Conservation (phyloP, 2,329 filamentous ascomycete species). For the Lasiodiplodia hormozganensis region DNA sequence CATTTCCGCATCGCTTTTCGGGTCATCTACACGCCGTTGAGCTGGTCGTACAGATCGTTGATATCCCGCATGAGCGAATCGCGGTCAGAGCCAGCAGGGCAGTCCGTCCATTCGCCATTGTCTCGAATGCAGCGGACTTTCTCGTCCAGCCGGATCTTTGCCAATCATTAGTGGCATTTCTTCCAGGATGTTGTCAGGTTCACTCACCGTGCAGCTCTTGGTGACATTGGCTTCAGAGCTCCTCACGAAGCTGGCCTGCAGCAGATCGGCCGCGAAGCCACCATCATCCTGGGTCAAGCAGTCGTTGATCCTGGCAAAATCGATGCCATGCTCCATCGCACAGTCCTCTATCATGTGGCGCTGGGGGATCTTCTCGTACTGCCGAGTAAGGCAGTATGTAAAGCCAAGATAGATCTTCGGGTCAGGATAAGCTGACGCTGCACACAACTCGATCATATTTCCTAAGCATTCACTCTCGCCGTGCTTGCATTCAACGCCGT, state of each 20-base stretch:
- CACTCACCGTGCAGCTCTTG: conserved; percentile 53
- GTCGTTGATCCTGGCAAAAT: conserved; percentile 79
- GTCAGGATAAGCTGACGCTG: conserved; percentile 42
- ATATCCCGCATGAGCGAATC: conserved; percentile 80
- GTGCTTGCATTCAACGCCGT: conserved; percentile 87
- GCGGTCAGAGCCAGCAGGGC: conserved; percentile 70
- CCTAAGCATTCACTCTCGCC: conserved; percentile 90
- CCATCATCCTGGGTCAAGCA: conserved; percentile 82
- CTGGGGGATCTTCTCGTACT: conserved; percentile 80
- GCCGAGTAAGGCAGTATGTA: conserved; percentile 82
- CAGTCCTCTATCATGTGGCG: conserved; percentile 83
- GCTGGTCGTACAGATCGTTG: conserved; percentile 66
- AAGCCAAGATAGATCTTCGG: conserved; percentile 91
- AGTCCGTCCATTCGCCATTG: conserved; percentile 78
- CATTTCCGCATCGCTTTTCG: background rate
- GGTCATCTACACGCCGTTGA: conserved; percentile 17
- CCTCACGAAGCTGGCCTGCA: conserved; percentile 71
- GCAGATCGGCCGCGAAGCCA: conserved; percentile 70
- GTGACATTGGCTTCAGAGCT: conserved; percentile 58
- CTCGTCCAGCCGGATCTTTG: conserved; percentile 67
- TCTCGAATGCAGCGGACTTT: conserved; percentile 86
- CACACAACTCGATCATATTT: conserved; percentile 93
- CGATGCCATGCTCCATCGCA: conserved; percentile 87
- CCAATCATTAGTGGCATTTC: conserved; percentile 11
- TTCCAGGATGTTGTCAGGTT: too few relatives aligned